These are phyloP conservation scores for Yamadazyma taylorii DNA, from an alignment of 1,139 yeast species.

Conservation along the genomic window DNA sequence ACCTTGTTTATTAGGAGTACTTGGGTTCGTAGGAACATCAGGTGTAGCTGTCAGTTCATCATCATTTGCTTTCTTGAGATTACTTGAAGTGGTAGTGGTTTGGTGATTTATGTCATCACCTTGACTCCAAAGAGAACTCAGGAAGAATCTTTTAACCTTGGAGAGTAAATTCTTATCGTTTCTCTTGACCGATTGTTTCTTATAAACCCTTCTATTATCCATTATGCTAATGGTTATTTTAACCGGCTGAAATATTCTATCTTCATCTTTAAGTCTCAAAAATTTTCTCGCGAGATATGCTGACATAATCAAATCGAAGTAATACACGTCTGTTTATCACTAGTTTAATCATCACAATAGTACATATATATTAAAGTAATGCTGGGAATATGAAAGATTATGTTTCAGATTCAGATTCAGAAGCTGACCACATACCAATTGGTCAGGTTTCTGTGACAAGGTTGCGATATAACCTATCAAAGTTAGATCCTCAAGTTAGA, in stretches of 20 bases:
- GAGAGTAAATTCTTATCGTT: slow-evolving; percentile 26
- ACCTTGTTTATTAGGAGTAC: slow-evolving; percentile 1
- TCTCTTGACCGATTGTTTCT: slow-evolving; percentile 17
- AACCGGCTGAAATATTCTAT: too few species aligned
- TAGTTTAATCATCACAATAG: not conserved
- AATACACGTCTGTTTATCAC: not conserved
- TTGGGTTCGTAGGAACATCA: slow-evolving; percentile 1
- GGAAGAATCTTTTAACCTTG: slow-evolving; percentile 30
- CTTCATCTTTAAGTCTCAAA: too few species aligned
- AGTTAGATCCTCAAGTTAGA: not conserved
- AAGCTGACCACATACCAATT: slow-evolving; percentile 7
- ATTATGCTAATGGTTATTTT: too few species aligned
- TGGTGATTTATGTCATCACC: slow-evolving; percentile 4
- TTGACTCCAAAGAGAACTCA: slow-evolving; percentile 15
- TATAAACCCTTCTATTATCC: slow-evolving; percentile 45
- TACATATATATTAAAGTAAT: not conserved
- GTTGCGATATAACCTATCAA: not conserved
- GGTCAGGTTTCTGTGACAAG: slow-evolving; percentile 2
- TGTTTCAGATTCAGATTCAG: slow-evolving; percentile 17
- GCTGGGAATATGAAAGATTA: slow-evolving; percentile 10
- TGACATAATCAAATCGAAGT: too few species aligned
- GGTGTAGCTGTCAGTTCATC: not conserved
- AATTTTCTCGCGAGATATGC: too few species aligned
- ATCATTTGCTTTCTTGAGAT: not conserved
- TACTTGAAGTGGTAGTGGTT: slow-evolving; percentile 2